phyloP scores from a whole-genome alignment of 768 basidiomycete species.

The Leccinum ochraceum region DNA sequence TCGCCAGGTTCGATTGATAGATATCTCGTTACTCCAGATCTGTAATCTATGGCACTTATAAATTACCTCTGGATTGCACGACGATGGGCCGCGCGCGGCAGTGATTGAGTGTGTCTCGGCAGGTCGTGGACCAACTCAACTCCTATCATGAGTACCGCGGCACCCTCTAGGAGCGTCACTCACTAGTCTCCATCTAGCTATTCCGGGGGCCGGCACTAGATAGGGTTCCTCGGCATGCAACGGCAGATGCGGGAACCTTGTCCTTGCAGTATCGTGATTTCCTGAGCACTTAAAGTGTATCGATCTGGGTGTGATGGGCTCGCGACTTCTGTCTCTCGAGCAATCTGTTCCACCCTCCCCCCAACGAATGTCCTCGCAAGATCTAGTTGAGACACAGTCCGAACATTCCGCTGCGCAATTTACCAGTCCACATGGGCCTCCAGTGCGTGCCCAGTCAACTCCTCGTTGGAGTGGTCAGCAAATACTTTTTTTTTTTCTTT shows the following conservation, averaged over 20 bases:
- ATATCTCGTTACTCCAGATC: not conserved
- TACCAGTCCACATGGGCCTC: not conserved
- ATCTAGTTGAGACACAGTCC: not conserved
- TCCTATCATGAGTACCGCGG: not conserved
- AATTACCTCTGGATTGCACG: not conserved
- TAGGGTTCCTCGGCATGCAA: slow-evolving; percentile 21
- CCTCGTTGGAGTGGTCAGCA: not conserved
- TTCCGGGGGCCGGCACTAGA: slow-evolving; percentile 3
- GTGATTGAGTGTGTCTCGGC: not conserved
- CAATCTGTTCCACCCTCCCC: not conserved
- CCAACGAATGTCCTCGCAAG: slow-evolving; percentile 7
- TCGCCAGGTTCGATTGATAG: not conserved
- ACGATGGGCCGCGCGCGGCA: not conserved
- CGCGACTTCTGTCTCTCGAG: not conserved
- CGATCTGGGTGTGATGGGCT: slow-evolving; percentile 4
- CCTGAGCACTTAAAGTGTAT: slow-evolving; percentile 18
- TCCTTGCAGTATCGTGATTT: slow-evolving; percentile 9
- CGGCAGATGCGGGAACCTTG: slow-evolving; percentile 5
- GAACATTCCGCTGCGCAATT: not conserved
- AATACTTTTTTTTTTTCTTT: too few relatives aligned
- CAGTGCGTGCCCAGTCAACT: slow-evolving; percentile 4
- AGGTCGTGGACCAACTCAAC: not conserved
- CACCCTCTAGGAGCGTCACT: not conserved
- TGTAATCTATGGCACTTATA: not conserved
- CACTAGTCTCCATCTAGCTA: not conserved